Evolutionary conservation across 495 filamentous ascomycete genomes (phyloP).

Genomic region (Collariella sp.): DNA sequence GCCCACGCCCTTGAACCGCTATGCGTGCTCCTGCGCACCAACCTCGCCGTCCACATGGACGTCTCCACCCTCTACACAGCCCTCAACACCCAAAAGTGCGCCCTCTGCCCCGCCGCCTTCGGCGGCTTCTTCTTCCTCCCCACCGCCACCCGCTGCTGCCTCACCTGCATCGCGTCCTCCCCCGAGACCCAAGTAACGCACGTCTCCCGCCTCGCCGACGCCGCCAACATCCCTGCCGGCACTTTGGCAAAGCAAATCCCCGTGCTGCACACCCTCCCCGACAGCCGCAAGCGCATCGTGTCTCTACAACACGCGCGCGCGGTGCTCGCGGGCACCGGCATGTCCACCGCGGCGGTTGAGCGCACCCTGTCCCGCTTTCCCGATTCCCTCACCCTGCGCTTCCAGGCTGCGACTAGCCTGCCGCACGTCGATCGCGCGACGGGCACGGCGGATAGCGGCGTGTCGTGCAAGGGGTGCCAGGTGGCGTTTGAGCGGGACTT

Average conservation of each 20-base stretch:
- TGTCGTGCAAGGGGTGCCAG: conserved; percentile 10
- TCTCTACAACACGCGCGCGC: not conserved
- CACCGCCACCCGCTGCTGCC: conserved; percentile 5
- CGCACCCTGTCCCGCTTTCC: not conserved
- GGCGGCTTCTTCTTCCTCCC: conserved; percentile 7
- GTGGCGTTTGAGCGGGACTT: conserved; percentile 2
- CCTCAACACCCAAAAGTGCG: not conserved
- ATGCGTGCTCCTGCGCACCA: not conserved
- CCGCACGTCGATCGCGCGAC: not conserved
- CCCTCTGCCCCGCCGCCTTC: conserved; percentile 3
- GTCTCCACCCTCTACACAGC: not conserved
- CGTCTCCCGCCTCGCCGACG: conserved; percentile 3
- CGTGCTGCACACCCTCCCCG: conserved; percentile 5
- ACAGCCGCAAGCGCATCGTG: conserved; percentile 4
- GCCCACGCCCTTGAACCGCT: not conserved
- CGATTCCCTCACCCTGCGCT: conserved; percentile 6
- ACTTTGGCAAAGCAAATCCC: not conserved
- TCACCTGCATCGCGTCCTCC: conserved; percentile 5
- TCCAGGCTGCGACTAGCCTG: conserved; percentile 8
- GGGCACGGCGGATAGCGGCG: not conserved
- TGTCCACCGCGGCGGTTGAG: not conserved
- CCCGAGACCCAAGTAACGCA: not conserved
- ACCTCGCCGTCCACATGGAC: not conserved
- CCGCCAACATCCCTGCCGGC: not conserved
- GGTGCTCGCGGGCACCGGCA: not conserved